Evolutionary conservation across 2,329 filamentous ascomycete species (phyloP).

Genomic region (Podosphaera fusca): DNA sequence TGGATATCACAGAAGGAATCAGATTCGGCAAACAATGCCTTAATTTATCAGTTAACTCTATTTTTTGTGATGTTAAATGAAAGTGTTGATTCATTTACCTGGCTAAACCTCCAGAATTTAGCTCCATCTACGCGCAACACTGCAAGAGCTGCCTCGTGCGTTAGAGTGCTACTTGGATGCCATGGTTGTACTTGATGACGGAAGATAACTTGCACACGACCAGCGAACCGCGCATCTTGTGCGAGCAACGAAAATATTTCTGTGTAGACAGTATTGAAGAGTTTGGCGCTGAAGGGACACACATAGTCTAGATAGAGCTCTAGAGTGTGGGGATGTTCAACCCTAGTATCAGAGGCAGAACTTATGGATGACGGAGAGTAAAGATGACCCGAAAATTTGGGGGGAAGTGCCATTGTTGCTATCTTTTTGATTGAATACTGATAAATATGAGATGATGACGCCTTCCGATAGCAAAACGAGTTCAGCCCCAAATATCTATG

Average conservation of each 20-base stretch:
- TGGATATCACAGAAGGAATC: constrained; percentile 63
- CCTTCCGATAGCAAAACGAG: not conserved
- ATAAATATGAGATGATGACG: not conserved
- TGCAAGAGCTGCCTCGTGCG: constrained; percentile 65
- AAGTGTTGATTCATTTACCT: constrained; percentile 7
- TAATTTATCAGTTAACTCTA: not conserved
- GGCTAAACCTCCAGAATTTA: constrained; percentile 62
- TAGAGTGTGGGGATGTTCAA: constrained; percentile 30
- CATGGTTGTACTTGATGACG: constrained; percentile 85
- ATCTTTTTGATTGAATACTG: not conserved
- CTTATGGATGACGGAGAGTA: constrained; percentile 19
- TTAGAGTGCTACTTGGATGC: constrained; percentile 68
- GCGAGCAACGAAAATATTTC: constrained; percentile 41
- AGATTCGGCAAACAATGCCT: constrained; percentile 35
- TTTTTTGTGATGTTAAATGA: not conserved
- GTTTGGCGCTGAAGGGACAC: constrained; percentile 51
- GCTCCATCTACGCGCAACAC: constrained; percentile 45
- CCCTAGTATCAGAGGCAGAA: constrained; percentile 7
- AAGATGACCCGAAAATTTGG: constrained; percentile 54
- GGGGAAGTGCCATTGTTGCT: constrained; percentile 44
- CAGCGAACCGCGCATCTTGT: constrained; percentile 25
- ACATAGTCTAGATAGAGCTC: constrained; percentile 70
- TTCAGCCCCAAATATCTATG: not conserved
- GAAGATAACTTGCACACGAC: constrained; percentile 52
- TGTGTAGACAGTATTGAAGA: constrained; percentile 51